Conservation (phyloP, 495 filamentous ascomycete genomes). For the Trichoderma parareesei region DNA sequence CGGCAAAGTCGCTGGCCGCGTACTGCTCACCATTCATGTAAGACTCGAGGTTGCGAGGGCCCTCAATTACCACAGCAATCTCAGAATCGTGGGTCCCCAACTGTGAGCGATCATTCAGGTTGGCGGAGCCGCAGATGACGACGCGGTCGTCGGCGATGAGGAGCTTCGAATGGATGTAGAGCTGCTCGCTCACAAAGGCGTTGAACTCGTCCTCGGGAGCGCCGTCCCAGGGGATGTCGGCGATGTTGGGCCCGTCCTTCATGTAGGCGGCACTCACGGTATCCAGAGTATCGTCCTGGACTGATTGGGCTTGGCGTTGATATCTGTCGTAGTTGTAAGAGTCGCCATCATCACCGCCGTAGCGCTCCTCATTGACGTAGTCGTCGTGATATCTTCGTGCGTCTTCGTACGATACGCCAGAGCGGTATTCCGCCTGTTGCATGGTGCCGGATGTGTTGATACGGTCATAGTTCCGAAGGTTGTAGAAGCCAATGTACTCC, state of each 20-base stretch:
- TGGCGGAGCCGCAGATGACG: constrained; percentile 87
- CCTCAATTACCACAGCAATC: constrained; percentile 75
- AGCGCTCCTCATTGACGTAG: constrained; percentile 22
- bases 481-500: constrained; percentile 91
- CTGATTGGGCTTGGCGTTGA: constrained; percentile 53
- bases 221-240: constrained; percentile 72
- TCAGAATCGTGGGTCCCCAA: constrained; percentile 72
- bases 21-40: constrained; percentile 64
- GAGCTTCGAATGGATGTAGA: constrained; percentile 92
- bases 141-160: constrained; percentile 86
- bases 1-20: constrained; percentile 70
- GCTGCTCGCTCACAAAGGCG: constrained; percentile 85
- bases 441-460: constrained; percentile 67
- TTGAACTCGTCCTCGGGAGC: constrained; percentile 66
- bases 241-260: constrained; percentile 68
- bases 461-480: constrained; percentile 85
- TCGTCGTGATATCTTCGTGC: constrained; percentile 62
- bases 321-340: constrained; percentile 44
- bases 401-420: constrained; percentile 66
- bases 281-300: constrained; percentile 55
- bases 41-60: constrained; percentile 59
- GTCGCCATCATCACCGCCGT: constrained; percentile 13
- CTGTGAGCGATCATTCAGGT: constrained; percentile 92
- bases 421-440: constrained; percentile 52
- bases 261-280: constrained; percentile 78